Percentiles rank a stretch among this genome's conserved stretches.
Evolutionary conservation across 441 rosid genomes (phyloP).

Genomic region (Euphorbia celastroides): DNA sequence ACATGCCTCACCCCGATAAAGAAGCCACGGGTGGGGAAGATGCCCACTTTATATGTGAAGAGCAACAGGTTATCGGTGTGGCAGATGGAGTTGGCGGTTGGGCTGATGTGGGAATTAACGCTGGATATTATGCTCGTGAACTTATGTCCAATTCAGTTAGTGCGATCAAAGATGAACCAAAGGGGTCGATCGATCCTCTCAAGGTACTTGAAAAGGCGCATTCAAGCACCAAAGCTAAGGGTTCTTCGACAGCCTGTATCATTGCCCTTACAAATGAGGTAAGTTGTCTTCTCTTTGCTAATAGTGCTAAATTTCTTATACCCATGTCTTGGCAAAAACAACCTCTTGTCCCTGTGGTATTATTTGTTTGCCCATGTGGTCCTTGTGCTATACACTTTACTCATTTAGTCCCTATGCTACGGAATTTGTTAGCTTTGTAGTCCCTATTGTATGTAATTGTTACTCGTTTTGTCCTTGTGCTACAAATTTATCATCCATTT

Average conservation of each 20-base stretch:
- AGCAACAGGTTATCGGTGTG: constrained; percentile 74
- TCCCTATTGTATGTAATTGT: too few species aligned
- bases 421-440: too few species aligned
- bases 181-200: constrained; percentile 59
- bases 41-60: constrained; percentile 75
- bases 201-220: constrained; percentile 79
- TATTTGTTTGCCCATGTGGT: too few species aligned
- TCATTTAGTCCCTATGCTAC: too few species aligned
- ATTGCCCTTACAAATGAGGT: constrained; percentile 72
- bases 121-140: constrained; percentile 70
- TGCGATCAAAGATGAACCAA: constrained; percentile 68
- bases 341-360: too few species aligned
- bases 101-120: constrained; percentile 81
- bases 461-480: too few species aligned
- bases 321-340: too few species aligned
- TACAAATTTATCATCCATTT: too few species aligned
- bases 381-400: too few species aligned
- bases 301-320: too few species aligned
- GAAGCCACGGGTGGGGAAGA: constrained; percentile 88
- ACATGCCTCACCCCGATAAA: constrained; percentile 89
- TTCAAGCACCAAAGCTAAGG: constrained; percentile 64
- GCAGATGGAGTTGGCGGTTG: constrained; percentile 98
- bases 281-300: constrained; percentile 8
- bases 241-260: constrained; percentile 89
- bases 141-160: constrained; percentile 75